Base-by-base conservation (phyloP, 805 yeast species). In the Kuraishia hungarica region DNA sequence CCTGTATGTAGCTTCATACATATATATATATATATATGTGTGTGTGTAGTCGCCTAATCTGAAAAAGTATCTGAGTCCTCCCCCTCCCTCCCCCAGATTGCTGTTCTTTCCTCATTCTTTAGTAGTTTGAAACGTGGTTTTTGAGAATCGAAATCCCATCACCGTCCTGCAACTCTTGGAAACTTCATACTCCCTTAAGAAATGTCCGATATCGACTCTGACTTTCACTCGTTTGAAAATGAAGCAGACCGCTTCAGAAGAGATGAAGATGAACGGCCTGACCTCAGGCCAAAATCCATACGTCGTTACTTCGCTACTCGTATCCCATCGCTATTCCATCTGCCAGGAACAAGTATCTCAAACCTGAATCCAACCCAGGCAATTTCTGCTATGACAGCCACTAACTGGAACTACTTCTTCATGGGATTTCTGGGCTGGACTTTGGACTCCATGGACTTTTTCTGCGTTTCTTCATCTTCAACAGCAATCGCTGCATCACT, bases 361-460 rank as follows among this genome's bases (percentile, higher is more conserved):
- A 76, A 53, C 24, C 57, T 83, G 43, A 87, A 87, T 65, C 94
- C 94, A 2, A 66, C 87, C 58, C 82, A 82, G 1, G 80, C 81
- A 28, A 71, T 86, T 22, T 65, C 67, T 10, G 66, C 67, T 58
- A 73, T 87, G 64, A 75, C 72, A 43, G 66, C 73, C 55, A 73
- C 66, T 56, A 85, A 84, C 62, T 83, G 88, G 87, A 69, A 75
- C 51, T 79, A 75, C 66, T 81, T 81, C 62, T 47, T 68, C 19
- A 68, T 80, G 50, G 87, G 85, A 0, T 80, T 80, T 59, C 61
- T 68, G 53, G 82, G 80, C 20, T 83, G 88, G 88, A 73, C 84
- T 2, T 78, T 82, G 79, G 88, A 82, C 69, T 82, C 87, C 2
- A 76, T 83, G 64, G 88, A 83, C 67, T 83, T 79, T 64, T 83